Base-by-base conservation (phyloP, 345 rosid species). In the Citrus sp. region DNA sequence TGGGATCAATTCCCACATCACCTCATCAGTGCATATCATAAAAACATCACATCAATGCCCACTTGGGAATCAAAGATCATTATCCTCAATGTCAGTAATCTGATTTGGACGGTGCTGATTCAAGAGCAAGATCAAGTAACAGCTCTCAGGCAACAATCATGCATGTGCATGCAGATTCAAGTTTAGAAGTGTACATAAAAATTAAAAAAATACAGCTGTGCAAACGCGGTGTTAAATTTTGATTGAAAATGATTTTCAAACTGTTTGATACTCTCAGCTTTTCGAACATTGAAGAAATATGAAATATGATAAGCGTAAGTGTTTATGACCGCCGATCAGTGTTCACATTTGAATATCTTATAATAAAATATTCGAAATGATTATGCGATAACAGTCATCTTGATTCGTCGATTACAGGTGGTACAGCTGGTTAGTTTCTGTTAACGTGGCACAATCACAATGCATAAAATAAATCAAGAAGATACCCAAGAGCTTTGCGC, bases 361-460 rank as follows among this genome's bases (percentile, higher is more conserved):
- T n/a, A 59, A 59, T n/a, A 9, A 59, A 9, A 9, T 59, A 59
- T n/a, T 55, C 54, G 67, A 64, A 64, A 72, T 54, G 10, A 54
- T 65, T 79, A n/a, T 55, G 46, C 38, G 2, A 73, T 24, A n/a
- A 25, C 46, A 1, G 54, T 77, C 54, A 30, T 3, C 27, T 3
- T 9, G 27, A 1, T 37, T 7, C 51, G 24, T 30, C 18, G 18
- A 67, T 21, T 1, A 58, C 69, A 70, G 68, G 75, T 77, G 61
- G 62, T 77, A 70, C 73, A 65, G 74, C 58, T 79, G 68, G 42
- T 61, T 62, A 61, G 70, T 49, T 61, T 69, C 32, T 30, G 10
- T n/a, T 60, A 22, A 67, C 65, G 79, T 46, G 9, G 32, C 55
- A 59, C 18, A 28, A 21, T 61, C 24, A 9, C 49, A 3, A 0